Base-by-base conservation (phyloP, 2,329 filamentous ascomycete species). In the Herpotrichia juniperi region DNA sequence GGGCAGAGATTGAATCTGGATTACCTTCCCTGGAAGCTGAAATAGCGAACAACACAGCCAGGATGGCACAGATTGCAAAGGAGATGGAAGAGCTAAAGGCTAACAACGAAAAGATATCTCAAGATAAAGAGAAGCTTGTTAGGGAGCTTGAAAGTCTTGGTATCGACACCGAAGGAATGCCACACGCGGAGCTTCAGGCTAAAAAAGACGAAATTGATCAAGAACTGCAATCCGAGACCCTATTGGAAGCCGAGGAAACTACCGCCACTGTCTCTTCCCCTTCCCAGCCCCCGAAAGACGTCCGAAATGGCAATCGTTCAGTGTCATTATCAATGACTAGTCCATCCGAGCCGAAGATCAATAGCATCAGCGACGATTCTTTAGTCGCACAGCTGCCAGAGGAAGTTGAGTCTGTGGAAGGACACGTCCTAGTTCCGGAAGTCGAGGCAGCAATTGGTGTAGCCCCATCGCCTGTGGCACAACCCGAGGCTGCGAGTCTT, bases 121-220 rank as follows among this genome's bases (percentile, higher is more conserved):
- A 61, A 62, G 76, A 69, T 35, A 74, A 75, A 56, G 70, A 73
- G 47, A 70, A 73, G 40, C 75, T 83, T 35, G 64, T 78, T 4
- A 70, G 75, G 26, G 81, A 83, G 57, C 68, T 83, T n/a, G 76
- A 79, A 52, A 67, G 65, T 45, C 69, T 83, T 17, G 77, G 77
- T 32, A 62, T 79, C 34, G 76, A 82, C 49, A 78, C 79, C 1
- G 74, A 78, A 46, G 77, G 77, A 3, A 73, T 79, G 60, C 72
- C 76, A 3, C 67, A 78, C 50, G 74, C 74, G 21, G 73, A 78
- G 46, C 68, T 81, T 21, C 73, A 78, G 51, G 74, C 75, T 4
- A 74, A 71, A 51, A 75, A 73, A 43, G 63, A 71, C 24, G 73
- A 75, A 52, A 72, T 74, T 22, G 63, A 70, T 40, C 63, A 65